A percentile compares a stretch with the other conserved stretches of the same genome.
phyloP scores from a whole-genome alignment of 192 early-diverging fungal species.

The Geranomyces michiganensis region DNA sequence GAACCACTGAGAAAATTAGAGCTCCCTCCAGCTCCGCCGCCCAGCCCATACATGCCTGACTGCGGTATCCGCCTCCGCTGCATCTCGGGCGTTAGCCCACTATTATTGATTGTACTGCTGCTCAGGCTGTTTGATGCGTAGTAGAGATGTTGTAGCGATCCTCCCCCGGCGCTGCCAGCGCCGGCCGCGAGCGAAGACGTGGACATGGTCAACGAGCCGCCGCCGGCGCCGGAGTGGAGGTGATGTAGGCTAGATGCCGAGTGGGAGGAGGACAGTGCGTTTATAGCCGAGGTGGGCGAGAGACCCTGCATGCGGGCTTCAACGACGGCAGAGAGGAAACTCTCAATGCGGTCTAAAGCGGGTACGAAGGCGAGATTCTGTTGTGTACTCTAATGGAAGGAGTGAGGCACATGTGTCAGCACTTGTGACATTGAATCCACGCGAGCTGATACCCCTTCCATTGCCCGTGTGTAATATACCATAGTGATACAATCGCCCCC shows the following conservation, averaged over 20 bases:
- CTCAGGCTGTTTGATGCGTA: not conserved
- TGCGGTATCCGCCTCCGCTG: constrained; percentile 28
- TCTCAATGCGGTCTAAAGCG: constrained; percentile 22
- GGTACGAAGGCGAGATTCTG: constrained; percentile 11
- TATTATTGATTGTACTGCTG: not conserved
- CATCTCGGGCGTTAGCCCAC: constrained; percentile 27
- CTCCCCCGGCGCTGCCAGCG: not conserved
- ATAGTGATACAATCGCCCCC: constrained; percentile 23
- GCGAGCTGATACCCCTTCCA: too few relatives aligned
- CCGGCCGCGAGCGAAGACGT: not conserved
- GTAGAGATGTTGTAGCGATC: too few relatives aligned
- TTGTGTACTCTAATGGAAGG: constrained; percentile 5
- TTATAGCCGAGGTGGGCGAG: constrained; percentile 5
- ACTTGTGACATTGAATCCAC: too few relatives aligned
- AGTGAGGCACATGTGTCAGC: not conserved
- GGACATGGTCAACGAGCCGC: not conserved
- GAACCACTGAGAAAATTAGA: too few relatives aligned
- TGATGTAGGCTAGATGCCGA: not conserved
- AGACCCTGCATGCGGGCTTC: constrained; percentile 6
- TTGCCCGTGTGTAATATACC: constrained; percentile 18
- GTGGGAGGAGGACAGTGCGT: not conserved
- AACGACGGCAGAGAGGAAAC: constrained; percentile 18
- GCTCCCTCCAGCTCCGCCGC: not conserved
- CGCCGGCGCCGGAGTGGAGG: constrained; percentile 1
- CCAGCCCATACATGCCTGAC: constrained; percentile 9